Evolutionary conservation across 2,329 filamentous ascomycete genomes (phyloP).

Genomic region (Epichloe baconii): DNA sequence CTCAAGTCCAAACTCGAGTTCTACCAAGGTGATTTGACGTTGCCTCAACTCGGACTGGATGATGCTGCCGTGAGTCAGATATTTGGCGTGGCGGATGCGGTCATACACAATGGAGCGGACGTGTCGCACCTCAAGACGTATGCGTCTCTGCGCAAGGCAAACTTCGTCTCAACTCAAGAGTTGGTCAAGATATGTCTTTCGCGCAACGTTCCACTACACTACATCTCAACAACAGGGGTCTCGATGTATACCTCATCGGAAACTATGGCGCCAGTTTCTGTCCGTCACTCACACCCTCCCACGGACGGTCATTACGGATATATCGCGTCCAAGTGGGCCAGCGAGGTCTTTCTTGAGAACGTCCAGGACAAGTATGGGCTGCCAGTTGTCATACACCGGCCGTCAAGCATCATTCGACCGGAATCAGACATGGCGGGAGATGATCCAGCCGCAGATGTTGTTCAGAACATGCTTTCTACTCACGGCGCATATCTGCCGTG

Average conservation of each 20-base stretch:
- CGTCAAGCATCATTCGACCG: conserved; percentile 3
- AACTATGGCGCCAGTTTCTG: neutral
- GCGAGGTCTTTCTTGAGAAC: conserved; percentile 17
- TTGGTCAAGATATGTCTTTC: conserved; percentile 12
- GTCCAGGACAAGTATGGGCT: conserved; percentile 1
- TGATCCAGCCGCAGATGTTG: neutral
- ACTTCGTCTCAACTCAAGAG: conserved; percentile 18
- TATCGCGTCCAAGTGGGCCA: conserved; percentile 19
- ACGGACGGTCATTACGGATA: conserved; percentile 16
- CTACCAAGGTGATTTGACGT: conserved; percentile 8
- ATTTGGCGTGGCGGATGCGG: conserved; percentile 12
- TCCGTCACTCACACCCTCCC: conserved; percentile 1
- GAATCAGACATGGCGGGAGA: neutral
- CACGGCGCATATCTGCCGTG: neutral
- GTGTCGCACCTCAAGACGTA: conserved; percentile 21
- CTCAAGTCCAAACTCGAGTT: conserved; percentile 7
- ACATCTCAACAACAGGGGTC: neutral
- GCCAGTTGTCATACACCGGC: conserved; percentile 7
- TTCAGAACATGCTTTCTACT: neutral
- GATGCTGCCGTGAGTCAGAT: conserved; percentile 5
- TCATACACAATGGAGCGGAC: conserved; percentile 37
- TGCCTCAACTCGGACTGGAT: conserved; percentile 24
- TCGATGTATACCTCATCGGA: neutral
- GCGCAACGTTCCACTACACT: conserved; percentile 19
- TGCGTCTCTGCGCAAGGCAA: conserved; percentile 13